A percentile compares a stretch with the other conserved stretches of the same genome.
phyloP scores from a whole-genome alignment of 495 filamentous ascomycete species.

The Aspergillus biplanus region DNA sequence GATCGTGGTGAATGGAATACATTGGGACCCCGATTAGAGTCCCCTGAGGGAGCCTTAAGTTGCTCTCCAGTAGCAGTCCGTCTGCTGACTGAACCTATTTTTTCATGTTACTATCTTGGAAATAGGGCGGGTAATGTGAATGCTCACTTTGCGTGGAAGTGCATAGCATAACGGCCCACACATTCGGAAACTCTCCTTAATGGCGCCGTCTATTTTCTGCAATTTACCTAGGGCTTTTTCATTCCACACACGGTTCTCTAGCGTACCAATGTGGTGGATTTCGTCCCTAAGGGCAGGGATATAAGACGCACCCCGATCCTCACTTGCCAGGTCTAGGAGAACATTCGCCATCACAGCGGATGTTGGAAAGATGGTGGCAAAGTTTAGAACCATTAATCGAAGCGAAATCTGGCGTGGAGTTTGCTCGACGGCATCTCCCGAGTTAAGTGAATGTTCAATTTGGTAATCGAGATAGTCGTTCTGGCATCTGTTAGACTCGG shows the following conservation, averaged over 20 bases:
- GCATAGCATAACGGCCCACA: constrained; percentile 3
- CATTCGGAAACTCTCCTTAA: constrained; percentile 4
- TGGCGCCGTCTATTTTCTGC: constrained; percentile 3
- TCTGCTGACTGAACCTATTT: constrained; percentile 1
- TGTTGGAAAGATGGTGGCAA: constrained; percentile 8
- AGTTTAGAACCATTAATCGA: constrained; percentile 1
- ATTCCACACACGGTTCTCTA: background rate
- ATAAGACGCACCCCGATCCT: background rate
- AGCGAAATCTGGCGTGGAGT: constrained; percentile 2
- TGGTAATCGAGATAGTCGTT: constrained; percentile 2
- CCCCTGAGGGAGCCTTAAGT: constrained; percentile 2
- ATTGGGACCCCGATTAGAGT: constrained; percentile 1
- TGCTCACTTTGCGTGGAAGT: constrained; percentile 4
- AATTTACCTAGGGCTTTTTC: background rate
- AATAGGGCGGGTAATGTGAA: background rate
- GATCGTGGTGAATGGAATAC: constrained; percentile 7
- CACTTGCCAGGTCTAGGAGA: background rate
- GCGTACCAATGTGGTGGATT: constrained; percentile 1
- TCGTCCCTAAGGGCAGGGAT: background rate
- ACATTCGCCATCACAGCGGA: constrained; percentile 1
- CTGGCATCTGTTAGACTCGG: background rate
- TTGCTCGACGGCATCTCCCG: background rate
- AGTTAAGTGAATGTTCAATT: constrained; percentile 3
- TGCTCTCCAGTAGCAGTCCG: background rate
- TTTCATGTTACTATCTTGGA: constrained; percentile 1